Evolutionary conservation across 108 stramenopile species (phyloP).

Genomic region (Pseudonitzschia delicatissima): DNA sequence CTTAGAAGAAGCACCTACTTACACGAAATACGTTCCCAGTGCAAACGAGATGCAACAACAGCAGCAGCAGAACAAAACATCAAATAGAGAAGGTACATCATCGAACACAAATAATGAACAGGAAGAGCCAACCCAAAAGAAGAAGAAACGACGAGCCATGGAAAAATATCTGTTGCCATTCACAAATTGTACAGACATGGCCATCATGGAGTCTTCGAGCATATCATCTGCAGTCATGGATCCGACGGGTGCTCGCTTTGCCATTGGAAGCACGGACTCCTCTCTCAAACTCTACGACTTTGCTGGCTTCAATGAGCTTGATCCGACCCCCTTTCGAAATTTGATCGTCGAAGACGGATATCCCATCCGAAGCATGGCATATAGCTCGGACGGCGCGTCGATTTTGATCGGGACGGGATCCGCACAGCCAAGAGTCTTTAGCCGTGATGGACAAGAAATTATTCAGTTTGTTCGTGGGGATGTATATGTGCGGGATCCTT

Average conservation of each 20-base stretch:
- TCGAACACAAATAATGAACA: background rate
- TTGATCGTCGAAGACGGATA: slow-evolving; percentile 56
- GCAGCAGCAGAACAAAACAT: slow-evolving; percentile 14
- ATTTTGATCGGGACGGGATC: slow-evolving; percentile 77
- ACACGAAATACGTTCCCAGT: slow-evolving; percentile 24
- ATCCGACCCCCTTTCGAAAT: slow-evolving; percentile 34
- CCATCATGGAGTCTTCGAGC: slow-evolving; percentile 8
- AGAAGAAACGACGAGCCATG: slow-evolving; percentile 7
- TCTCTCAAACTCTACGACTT: slow-evolving; percentile 80
- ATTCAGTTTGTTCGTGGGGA: slow-evolving; percentile 83
- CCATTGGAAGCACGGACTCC: slow-evolving; percentile 71
- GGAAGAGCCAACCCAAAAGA: background rate
- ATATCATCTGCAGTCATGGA: slow-evolving; percentile 47
- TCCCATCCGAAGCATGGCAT: slow-evolving; percentile 29
- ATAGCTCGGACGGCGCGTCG: slow-evolving; percentile 66
- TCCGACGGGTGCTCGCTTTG: slow-evolving; percentile 81
- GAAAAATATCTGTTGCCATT: slow-evolving; percentile 32
- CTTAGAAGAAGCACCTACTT: slow-evolving; percentile 62
- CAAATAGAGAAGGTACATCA: slow-evolving; percentile 20
- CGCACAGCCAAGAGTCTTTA: slow-evolving; percentile 74
- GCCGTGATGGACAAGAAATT: slow-evolving; percentile 77
- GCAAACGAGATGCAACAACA: slow-evolving; percentile 12
- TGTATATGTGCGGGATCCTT: slow-evolving; percentile 79
- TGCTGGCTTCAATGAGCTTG: slow-evolving; percentile 65
- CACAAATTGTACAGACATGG: slow-evolving; percentile 12